A percentile compares a stretch with the other conserved stretches of the same genome.
These are phyloP conservation scores for Penicillium lividum DNA, from an alignment of 495 filamentous ascomycete species.

Conservation along the genomic window DNA sequence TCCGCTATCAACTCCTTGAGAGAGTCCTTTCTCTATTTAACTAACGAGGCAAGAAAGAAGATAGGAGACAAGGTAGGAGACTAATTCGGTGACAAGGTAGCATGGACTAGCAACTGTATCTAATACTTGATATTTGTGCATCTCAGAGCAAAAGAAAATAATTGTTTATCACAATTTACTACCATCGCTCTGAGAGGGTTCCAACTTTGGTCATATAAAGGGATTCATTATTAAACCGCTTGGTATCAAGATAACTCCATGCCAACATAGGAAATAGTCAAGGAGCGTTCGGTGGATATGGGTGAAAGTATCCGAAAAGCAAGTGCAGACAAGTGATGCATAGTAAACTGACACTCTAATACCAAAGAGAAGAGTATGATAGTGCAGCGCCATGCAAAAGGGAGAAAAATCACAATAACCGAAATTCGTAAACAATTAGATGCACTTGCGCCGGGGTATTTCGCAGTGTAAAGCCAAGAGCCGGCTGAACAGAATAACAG, in stretches of 20 bases:
- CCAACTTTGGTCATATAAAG: background rate
- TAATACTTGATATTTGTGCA: too few relatives aligned
- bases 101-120: too few relatives aligned
- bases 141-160: too few relatives aligned
- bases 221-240: background rate
- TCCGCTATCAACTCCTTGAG: too few relatives aligned
- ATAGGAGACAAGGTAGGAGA: too few relatives aligned
- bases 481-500: conserved; percentile 17
- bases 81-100: too few relatives aligned
- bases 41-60: too few relatives aligned
- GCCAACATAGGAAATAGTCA: background rate
- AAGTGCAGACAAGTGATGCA: background rate
- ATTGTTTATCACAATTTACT: too few relatives aligned
- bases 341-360: background rate
- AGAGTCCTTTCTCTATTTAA: too few relatives aligned
- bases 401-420: background rate
- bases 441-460: conserved; percentile 32
- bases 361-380: background rate
- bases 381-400: background rate
- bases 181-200: too few relatives aligned
- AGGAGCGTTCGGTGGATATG: background rate
- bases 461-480: conserved; percentile 21
- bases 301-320: background rate
- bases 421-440: conserved; percentile 17
- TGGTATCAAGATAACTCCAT: background rate